Evolutionary conservation across 768 basidiomycete species (phyloP).

Genomic region (Boletus fagicola): DNA sequence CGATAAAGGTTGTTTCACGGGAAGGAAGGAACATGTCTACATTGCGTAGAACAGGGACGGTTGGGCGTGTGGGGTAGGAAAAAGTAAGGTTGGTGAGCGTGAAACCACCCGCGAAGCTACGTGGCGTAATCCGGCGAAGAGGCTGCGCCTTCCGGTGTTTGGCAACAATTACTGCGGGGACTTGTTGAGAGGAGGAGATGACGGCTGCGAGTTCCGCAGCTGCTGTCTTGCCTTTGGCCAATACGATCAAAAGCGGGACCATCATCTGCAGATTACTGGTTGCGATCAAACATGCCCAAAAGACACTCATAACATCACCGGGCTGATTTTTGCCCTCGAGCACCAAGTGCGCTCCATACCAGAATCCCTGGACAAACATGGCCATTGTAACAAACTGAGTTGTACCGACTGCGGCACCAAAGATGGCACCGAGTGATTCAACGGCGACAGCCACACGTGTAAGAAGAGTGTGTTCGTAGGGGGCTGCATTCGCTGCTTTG

Average conservation of each 20-base stretch:
- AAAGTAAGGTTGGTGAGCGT: constrained; percentile 59
- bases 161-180: constrained; percentile 25
- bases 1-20: too few species aligned
- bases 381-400: constrained; percentile 82
- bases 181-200: constrained; percentile 36
- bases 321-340: constrained; percentile 62
- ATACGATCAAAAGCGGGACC: constrained; percentile 73
- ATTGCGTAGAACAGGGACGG: constrained; percentile 53
- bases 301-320: constrained; percentile 92
- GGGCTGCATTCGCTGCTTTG: constrained; percentile 85
- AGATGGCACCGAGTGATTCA: constrained; percentile 58
- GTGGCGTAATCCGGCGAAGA: constrained; percentile 66
- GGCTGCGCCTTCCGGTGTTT: constrained; percentile 19
- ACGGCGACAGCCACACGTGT: constrained; percentile 47
- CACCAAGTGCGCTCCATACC: constrained; percentile 93
- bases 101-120: constrained; percentile 68
- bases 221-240: constrained; percentile 61
- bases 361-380: constrained; percentile 97
- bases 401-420: constrained; percentile 68
- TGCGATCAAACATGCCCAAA: constrained; percentile 95
- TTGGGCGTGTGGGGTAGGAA: constrained; percentile 71
- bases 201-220: constrained; percentile 29
- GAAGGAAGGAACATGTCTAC: constrained; percentile 70
- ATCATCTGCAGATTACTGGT: constrained; percentile 84
- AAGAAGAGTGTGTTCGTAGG: constrained; percentile 51